phyloP scores from a whole-genome alignment of 306 rosid species.

The Neltuma alba region DNA sequence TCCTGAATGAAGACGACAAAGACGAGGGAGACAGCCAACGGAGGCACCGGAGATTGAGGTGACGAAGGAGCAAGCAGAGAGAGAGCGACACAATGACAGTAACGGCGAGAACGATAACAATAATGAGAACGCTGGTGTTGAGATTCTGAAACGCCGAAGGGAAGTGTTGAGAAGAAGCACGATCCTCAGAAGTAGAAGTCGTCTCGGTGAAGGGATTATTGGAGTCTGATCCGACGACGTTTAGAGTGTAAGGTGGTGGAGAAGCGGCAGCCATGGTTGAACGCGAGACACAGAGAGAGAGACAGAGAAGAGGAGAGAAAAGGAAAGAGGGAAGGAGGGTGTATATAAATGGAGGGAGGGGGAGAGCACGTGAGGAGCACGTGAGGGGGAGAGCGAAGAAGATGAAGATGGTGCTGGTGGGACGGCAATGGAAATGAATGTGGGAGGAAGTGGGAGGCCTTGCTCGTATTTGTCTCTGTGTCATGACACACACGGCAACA shows the following conservation, averaged over 20 bases:
- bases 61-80: constrained; percentile 69
- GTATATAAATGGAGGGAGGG: neutral
- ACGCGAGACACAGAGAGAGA: neutral
- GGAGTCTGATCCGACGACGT: constrained; percentile 46
- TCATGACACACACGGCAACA: neutral
- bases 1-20: constrained; percentile 18
- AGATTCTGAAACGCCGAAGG: constrained; percentile 40
- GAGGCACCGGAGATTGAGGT: constrained; percentile 67
- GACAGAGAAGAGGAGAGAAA: neutral
- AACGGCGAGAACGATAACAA: constrained; percentile 51
- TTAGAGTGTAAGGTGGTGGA: constrained; percentile 39
- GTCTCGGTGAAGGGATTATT: neutral
- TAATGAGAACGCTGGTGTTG: constrained; percentile 63
- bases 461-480: neutral
- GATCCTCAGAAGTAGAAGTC: neutral
- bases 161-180: constrained; percentile 24
- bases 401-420: neutral
- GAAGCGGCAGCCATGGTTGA: constrained; percentile 45
- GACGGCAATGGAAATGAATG: constrained; percentile 26
- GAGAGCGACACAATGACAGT: constrained; percentile 55
- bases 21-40: constrained; percentile 47
- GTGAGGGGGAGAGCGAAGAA: neutral
- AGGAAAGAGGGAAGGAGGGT: neutral
- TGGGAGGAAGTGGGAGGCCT: neutral
- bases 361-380: constrained; percentile 36